phyloP scores from a whole-genome alignment of 345 rosid genomes.

The Dipteronia dyeriana region DNA sequence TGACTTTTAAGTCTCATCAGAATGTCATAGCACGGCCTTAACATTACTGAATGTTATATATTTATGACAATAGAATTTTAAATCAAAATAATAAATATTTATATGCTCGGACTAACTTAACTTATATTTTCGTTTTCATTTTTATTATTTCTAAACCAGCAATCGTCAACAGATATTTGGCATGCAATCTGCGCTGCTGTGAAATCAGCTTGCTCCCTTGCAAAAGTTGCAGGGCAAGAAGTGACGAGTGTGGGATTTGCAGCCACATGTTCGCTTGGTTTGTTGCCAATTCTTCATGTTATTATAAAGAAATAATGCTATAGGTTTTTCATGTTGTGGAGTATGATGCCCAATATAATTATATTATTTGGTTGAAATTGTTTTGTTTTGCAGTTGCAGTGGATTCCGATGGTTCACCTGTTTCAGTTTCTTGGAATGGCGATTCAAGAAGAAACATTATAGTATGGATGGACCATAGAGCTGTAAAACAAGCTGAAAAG shows the following conservation, averaged over 20 bases:
- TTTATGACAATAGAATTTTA: not conserved
- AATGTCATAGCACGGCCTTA: not conserved
- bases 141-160: constrained; percentile 45
- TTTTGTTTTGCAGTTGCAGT: constrained; percentile 71
- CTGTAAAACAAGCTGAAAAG: constrained; percentile 90
- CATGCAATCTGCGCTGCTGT: constrained; percentile 94
- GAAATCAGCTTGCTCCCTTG: constrained; percentile 69
- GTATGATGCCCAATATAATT: not conserved
- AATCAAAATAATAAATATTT: not conserved
- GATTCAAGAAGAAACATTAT: constrained; percentile 92
- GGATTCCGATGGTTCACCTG: constrained; percentile 93
- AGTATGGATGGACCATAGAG: constrained; percentile 99
- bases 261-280: constrained; percentile 97
- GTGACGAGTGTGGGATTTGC: constrained; percentile 84
- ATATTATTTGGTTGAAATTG: constrained; percentile 4
- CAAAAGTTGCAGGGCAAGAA: constrained; percentile 64
- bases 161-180: constrained; percentile 99
- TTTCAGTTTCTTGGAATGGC: constrained; percentile 96
- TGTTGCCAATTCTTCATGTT: constrained; percentile 18
- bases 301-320: not conserved
- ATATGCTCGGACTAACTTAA: constrained; percentile 2
- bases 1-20: not conserved
- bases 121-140: not conserved
- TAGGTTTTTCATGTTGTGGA: constrained; percentile 1
- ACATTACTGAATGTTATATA: not conserved